Conservation (phyloP, 169 alveolate genomes). For the Perkinsus marinus region DNA sequence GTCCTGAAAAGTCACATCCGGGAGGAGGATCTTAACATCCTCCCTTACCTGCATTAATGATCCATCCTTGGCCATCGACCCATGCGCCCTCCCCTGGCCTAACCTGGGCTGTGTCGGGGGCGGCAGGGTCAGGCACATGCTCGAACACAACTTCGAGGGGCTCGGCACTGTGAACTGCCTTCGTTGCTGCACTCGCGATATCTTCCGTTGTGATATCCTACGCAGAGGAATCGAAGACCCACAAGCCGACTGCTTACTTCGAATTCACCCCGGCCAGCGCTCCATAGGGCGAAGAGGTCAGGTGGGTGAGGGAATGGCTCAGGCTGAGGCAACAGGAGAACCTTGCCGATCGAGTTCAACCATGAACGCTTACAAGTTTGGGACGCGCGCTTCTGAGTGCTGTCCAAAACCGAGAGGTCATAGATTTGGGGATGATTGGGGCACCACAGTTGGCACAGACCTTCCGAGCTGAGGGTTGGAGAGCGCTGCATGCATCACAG, state of each 20-base stretch:
- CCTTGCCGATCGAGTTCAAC: not conserved
- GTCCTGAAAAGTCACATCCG: too few relatives aligned
- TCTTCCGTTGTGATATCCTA: not conserved
- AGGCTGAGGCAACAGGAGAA: not conserved
- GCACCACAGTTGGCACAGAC: not conserved
- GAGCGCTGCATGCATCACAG: not conserved
- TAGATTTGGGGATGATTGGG: not conserved
- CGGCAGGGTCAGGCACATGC: not conserved
- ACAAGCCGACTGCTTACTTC: not conserved
- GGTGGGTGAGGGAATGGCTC: not conserved
- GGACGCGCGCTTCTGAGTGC: not conserved
- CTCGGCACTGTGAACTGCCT: not conserved
- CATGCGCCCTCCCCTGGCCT: not conserved
- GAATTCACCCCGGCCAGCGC: not conserved
- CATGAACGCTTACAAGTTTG: not conserved
- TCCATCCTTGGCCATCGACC: not conserved
- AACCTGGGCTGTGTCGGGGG: not conserved
- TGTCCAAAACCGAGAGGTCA: not conserved
- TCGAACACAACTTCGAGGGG: not conserved
- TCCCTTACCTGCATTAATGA: not conserved
- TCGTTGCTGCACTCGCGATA: not conserved
- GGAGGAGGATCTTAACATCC: too few relatives aligned
- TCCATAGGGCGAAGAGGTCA: not conserved
- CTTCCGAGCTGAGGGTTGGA: not conserved
- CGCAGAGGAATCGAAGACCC: too few relatives aligned